phyloP scores from a whole-genome alignment of 345 rosid species.

The Eucalyptus albens region DNA sequence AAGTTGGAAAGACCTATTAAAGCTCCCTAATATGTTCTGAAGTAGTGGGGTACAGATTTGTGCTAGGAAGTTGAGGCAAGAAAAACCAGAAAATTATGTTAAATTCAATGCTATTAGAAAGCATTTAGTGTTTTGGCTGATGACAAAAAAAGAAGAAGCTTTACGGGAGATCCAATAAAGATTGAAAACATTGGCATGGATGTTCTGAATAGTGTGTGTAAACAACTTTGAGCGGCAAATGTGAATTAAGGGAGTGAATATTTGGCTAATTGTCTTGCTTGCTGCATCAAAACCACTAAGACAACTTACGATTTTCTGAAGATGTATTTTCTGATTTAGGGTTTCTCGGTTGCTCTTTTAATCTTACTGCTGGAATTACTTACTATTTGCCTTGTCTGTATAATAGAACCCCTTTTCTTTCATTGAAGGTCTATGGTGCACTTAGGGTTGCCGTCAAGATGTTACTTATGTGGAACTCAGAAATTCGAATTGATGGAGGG shows the following conservation, averaged over 20 bases:
- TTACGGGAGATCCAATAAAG: background rate
- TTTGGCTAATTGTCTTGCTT: background rate
- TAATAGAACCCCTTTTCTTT: background rate
- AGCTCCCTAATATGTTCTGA: background rate
- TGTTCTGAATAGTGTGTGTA: background rate
- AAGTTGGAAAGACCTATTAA: background rate
- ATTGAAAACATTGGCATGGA: background rate
- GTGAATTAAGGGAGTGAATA: background rate
- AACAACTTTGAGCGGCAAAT: background rate
- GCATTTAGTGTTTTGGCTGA: background rate
- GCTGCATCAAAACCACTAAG: background rate
- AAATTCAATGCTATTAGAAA: background rate
- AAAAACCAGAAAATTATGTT: background rate
- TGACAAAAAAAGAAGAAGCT: background rate
- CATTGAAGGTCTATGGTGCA: conserved; percentile 89
- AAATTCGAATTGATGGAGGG: conserved; percentile 78
- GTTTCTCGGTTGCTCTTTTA: background rate
- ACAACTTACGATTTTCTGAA: background rate
- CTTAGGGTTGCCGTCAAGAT: conserved; percentile 85
- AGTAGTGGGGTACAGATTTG: background rate
- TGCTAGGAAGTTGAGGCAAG: background rate
- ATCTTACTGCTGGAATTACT: background rate
- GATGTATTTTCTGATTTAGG: background rate
- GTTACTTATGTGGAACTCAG: conserved; percentile 95
- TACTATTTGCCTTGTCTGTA: background rate